phyloP scores from a whole-genome alignment of 306 rosid species.

The Cucumis hystrix region DNA sequence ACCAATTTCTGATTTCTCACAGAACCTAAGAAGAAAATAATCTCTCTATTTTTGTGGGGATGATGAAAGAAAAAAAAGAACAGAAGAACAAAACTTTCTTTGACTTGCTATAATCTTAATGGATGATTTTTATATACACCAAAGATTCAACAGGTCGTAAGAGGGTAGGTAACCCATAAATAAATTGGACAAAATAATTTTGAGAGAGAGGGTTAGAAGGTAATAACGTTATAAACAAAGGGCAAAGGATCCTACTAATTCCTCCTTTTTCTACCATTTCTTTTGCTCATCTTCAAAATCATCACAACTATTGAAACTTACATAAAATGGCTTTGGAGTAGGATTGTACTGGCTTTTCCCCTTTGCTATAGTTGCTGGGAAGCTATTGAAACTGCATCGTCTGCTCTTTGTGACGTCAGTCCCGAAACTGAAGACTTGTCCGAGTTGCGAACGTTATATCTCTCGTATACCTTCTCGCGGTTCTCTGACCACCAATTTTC shows the following conservation, averaged over 20 bases:
- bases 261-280: constrained; percentile 20
- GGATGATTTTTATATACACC: constrained; percentile 57
- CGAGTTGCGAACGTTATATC: constrained; percentile 55
- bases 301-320: constrained; percentile 5
- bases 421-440: constrained; percentile 54
- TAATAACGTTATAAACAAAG: constrained; percentile 2
- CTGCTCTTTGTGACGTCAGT: constrained; percentile 10
- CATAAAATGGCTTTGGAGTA: constrained; percentile 36
- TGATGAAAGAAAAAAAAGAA: neutral
- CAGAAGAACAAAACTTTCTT: constrained; percentile 12
- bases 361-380: constrained; percentile 37
- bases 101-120: constrained; percentile 24
- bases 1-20: neutral
- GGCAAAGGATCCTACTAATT: constrained; percentile 1
- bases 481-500: constrained; percentile 98
- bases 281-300: constrained; percentile 5
- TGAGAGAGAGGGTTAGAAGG: constrained; percentile 10
- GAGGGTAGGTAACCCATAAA: constrained; percentile 37
- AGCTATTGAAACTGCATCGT: constrained; percentile 1
- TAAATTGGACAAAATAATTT: constrained; percentile 32
- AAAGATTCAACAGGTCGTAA: constrained; percentile 38
- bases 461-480: constrained; percentile 73
- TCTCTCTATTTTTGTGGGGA: neutral
- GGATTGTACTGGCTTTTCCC: constrained; percentile 8
- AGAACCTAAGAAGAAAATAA: neutral